Conservation (phyloP, 2,329 filamentous ascomycete genomes). For the Trichoderma atroviride region DNA sequence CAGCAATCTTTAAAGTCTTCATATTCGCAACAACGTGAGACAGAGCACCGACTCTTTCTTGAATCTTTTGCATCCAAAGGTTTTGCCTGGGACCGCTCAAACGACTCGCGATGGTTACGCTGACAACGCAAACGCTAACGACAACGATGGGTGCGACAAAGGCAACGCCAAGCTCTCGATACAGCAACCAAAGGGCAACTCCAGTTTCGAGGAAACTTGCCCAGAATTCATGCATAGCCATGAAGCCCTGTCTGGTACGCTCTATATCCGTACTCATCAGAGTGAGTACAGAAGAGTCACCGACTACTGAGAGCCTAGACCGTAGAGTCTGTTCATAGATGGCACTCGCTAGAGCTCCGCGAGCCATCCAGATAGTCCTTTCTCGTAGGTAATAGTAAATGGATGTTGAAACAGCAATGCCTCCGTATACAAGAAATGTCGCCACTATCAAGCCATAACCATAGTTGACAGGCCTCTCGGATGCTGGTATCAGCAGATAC, state of each 20-base stretch:
- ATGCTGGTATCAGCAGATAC: constrained; percentile 37
- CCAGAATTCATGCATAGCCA: constrained; percentile 47
- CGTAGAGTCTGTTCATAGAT: constrained; percentile 42
- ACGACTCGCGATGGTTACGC: constrained; percentile 22
- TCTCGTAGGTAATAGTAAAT: constrained; percentile 12
- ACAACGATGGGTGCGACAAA: constrained; percentile 52
- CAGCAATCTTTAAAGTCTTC: constrained; percentile 40
- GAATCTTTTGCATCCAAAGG: constrained; percentile 42
- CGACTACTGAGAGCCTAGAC: constrained; percentile 38
- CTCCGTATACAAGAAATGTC: constrained; percentile 43
- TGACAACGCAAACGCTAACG: constrained; percentile 37
- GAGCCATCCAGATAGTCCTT: constrained; percentile 21
- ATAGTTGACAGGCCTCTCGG: constrained; percentile 29
- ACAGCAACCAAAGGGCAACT: constrained; percentile 51
- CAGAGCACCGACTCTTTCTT: constrained; percentile 41
- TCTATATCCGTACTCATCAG: constrained; percentile 54
- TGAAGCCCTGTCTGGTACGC: constrained; percentile 41
- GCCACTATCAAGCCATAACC: constrained; percentile 50
- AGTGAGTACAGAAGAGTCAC: constrained; percentile 48
- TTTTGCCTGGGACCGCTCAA: constrained; percentile 33
- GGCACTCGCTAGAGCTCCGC: constrained; percentile 39
- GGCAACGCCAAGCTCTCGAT: constrained; percentile 49
- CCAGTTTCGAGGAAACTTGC: constrained; percentile 46
- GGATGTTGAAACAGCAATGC: constrained; percentile 41
- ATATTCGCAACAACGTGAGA: constrained; percentile 39